Base-by-base conservation (phyloP, 23 red algal genomes). In the Gracilaria gracilis region DNA sequence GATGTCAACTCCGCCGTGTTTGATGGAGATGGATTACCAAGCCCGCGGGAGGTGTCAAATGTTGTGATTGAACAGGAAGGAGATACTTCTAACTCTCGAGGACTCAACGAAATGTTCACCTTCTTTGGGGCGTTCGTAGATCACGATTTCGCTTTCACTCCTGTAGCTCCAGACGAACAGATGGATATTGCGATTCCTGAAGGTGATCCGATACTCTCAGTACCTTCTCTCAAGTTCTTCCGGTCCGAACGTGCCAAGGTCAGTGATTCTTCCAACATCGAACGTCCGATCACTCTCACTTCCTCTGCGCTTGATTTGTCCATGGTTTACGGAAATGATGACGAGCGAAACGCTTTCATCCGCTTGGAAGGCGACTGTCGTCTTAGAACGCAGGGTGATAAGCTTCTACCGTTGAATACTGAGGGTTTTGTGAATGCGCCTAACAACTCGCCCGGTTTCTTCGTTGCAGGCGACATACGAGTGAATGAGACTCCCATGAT, bases 111-210 rank as follows among this genome's bases (percentile, higher is more conserved):
- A 61, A 28, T 89, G 17, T 75, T 61, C 24, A 57, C 50, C 15
- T 88, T 75, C 67, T 69, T 71, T 25, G 84, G 36, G n/a, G 61
- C 75, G 8, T 89, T 89, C 23, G 19, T 89, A n/a, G 85, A 89
- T 58, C 85, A 89, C 85, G 55, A 89, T 39, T 40, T 89, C 40
- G 85, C 85, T 20, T 47, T 50, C 20, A 55, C 85, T 35, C 72
- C 72, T 23, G 24, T 75, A 15, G 16, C 61, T 23, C 5, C 42
- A 4, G 49, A 77, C 23, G 83, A 74, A 51, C 0, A 35, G 38
- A 25, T 72, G 27, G 23, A 49, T 49, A 87, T 87, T 24, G 57
- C 6, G 27, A 62, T 87, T 8, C 62, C 83, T 12, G 36, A 39
- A 36, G 27, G 31, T 12, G 83, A 50, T 51, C 64, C 62, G 42